Evolutionary conservation across 1,284 basidiomycete genomes (phyloP).

Genomic region (Pascua sp.): DNA sequence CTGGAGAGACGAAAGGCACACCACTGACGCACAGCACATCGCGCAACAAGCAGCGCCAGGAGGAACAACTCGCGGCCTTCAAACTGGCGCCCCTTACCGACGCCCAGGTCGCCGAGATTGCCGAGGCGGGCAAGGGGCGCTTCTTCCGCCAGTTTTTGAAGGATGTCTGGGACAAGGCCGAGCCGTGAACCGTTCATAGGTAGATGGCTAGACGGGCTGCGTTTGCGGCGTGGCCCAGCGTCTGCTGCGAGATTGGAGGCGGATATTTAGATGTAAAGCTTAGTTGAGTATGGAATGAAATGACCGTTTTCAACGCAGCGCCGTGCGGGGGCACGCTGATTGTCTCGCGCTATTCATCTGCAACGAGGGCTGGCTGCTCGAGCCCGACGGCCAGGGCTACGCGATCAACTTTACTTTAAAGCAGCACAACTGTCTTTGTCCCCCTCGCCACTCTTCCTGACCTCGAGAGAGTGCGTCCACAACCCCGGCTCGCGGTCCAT

Average conservation of each 20-base stretch:
- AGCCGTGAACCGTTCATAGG: neutral
- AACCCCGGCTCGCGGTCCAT: too few species aligned
- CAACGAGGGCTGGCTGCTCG: too few species aligned
- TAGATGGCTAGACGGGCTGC: neutral
- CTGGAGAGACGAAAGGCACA: too few species aligned
- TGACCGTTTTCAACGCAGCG: too few species aligned
- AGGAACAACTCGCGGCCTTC: conserved; percentile 58
- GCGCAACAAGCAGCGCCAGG: conserved; percentile 64
- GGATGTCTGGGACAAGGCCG: conserved; percentile 9
- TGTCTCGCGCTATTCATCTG: too few species aligned
- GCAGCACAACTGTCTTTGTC: too few species aligned
- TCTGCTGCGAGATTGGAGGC: neutral
- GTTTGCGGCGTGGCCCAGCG: neutral
- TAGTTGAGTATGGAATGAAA: neutral
- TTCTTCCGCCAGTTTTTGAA: conserved; percentile 32
- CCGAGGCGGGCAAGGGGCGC: conserved; percentile 18
- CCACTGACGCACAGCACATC: conserved; percentile 52
- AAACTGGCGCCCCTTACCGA: neutral
- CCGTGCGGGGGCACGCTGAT: too few species aligned
- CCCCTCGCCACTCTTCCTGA: too few species aligned
- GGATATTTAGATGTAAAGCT: neutral
- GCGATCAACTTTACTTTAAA: too few species aligned
- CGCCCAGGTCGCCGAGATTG: neutral
- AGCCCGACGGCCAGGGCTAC: too few species aligned
- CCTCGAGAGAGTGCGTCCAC: too few species aligned